Evolutionary conservation across 2,329 filamentous ascomycete species (phyloP).

Genomic region (Diaporthe aspalathi): DNA sequence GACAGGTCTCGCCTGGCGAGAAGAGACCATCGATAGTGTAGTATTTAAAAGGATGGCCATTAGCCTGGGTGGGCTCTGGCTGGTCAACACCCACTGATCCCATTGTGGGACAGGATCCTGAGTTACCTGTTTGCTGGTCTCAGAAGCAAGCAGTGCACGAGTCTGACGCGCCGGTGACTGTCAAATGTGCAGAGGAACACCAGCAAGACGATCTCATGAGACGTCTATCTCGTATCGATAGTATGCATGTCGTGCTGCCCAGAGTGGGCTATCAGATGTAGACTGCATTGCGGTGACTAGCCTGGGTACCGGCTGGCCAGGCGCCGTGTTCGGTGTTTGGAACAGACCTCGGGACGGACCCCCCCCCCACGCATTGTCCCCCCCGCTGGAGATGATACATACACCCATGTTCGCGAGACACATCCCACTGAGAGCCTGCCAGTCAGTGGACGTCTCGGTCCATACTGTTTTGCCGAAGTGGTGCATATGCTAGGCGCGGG

Average conservation of each 20-base stretch:
- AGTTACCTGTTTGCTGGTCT: background rate
- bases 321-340: conserved; percentile 10
- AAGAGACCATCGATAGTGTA: conserved; percentile 47
- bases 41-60: conserved; percentile 40
- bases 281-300: background rate
- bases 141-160: conserved; percentile 1
- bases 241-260: background rate
- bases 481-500: background rate
- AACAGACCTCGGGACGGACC: background rate
- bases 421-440: background rate
- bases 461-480: background rate
- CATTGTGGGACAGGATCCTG: conserved; percentile 23
- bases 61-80: conserved; percentile 12
- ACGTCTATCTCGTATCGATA: conserved; percentile 14
- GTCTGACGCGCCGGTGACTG: background rate
- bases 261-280: background rate
- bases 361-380: background rate
- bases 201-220: background rate
- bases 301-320: background rate
- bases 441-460: background rate
- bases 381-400: background rate
- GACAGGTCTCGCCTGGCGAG: conserved; percentile 42
- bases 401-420: background rate
- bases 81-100: conserved; percentile 29
- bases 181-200: conserved; percentile 17